A percentile compares a stretch with the other conserved stretches of the same genome.
phyloP scores from a whole-genome alignment of 495 filamentous ascomycete species.

The Penicillium bovifimosum region DNA sequence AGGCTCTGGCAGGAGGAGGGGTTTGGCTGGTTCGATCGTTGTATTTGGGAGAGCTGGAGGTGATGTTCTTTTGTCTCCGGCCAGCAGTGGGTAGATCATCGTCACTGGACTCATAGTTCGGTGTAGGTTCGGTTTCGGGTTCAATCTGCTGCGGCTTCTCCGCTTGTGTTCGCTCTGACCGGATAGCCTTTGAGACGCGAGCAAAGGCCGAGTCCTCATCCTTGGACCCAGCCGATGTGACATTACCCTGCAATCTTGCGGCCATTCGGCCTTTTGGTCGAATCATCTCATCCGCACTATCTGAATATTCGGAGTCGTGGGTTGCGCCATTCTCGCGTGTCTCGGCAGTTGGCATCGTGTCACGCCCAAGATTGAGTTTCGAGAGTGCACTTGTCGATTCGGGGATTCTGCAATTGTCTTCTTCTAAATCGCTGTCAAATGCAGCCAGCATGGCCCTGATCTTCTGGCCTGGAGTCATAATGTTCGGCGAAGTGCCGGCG shows the following conservation, averaged over 20 bases:
- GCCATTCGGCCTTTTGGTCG: slow-evolving; percentile 67
- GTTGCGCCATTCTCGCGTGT: slow-evolving; percentile 11
- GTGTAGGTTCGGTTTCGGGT: slow-evolving; percentile 9
- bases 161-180: slow-evolving; percentile 13
- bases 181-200: slow-evolving; percentile 29
- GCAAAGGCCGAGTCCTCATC: slow-evolving; percentile 33
- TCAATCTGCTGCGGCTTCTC: slow-evolving; percentile 13
- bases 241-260: slow-evolving; percentile 52
- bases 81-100: slow-evolving; percentile 37
- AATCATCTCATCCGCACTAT: slow-evolving; percentile 42
- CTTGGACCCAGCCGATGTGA: not conserved
- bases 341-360: slow-evolving; percentile 7
- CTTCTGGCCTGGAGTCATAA: slow-evolving; percentile 64
- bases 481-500: slow-evolving; percentile 27
- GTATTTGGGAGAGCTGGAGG: slow-evolving; percentile 2
- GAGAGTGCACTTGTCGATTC: slow-evolving; percentile 2
- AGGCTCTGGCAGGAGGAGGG: slow-evolving; percentile 21
- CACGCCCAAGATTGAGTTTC: slow-evolving; percentile 11
- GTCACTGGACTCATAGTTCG: slow-evolving; percentile 18
- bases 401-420: slow-evolving; percentile 35
- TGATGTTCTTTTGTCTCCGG: slow-evolving; percentile 26
- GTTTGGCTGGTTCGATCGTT: slow-evolving; percentile 14
- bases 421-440: slow-evolving; percentile 55
- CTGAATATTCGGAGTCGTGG: slow-evolving; percentile 29
- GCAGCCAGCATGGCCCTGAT: slow-evolving; percentile 62